Evolutionary conservation across 768 basidiomycete species (phyloP).

Genomic region (Plicaturopsis crispa): DNA sequence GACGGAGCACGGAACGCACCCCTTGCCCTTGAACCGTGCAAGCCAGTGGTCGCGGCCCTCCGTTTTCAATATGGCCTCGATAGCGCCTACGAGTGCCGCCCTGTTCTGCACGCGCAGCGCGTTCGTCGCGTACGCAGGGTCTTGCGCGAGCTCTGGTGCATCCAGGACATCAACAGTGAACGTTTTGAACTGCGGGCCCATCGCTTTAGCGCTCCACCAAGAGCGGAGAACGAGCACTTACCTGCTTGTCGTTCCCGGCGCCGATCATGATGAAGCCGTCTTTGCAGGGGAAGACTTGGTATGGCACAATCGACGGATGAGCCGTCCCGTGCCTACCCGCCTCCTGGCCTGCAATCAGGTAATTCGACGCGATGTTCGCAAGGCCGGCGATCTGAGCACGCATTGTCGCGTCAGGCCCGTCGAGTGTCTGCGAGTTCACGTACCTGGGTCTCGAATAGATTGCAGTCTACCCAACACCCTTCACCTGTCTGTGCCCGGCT

Average conservation of each 20-base stretch:
- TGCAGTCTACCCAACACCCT: conserved; percentile 89
- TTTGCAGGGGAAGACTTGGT: conserved; percentile 83
- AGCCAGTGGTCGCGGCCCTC: conserved; percentile 70
- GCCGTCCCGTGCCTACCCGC: conserved; percentile 85
- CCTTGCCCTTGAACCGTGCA: conserved; percentile 63
- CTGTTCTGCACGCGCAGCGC: conserved; percentile 71
- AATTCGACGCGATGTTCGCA: conserved; percentile 90
- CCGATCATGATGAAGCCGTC: conserved; percentile 92
- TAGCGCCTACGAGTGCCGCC: conserved; percentile 56
- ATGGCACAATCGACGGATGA: conserved; percentile 91
- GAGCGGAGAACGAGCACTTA: conserved; percentile 15
- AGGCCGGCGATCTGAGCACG: conserved; percentile 76
- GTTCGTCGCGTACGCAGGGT: conserved; percentile 69
- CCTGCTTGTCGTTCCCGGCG: conserved; percentile 86
- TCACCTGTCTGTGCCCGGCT: conserved; percentile 78
- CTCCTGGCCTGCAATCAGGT: conserved; percentile 79
- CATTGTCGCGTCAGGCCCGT: no score
- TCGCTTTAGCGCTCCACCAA: background rate
- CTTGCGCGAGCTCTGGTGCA: conserved; percentile 47
- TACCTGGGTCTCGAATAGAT: conserved; percentile 88
- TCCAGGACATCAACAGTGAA: conserved; percentile 59
- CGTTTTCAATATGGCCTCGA: conserved; percentile 52
- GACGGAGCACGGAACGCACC: conserved; percentile 38
- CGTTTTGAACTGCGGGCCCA: conserved; percentile 50
- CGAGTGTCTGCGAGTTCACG: no score